Percentiles rank a stretch among this genome's conserved stretches.
These are phyloP conservation scores for Aspergillus fructus DNA, from an alignment of 2,329 filamentous ascomycete genomes.

Conservation along the genomic window DNA sequence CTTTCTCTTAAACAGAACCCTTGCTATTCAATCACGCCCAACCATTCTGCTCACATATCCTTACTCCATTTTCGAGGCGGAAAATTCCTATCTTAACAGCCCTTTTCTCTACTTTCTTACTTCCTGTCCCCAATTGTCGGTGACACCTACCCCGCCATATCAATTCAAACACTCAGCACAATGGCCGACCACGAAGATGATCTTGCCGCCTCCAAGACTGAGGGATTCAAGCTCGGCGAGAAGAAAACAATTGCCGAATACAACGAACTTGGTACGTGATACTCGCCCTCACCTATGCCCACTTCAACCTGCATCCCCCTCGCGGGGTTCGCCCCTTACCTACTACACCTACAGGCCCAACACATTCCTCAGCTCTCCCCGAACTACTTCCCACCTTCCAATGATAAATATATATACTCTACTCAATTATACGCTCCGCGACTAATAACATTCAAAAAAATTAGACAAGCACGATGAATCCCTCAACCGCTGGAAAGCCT, in stretches of 20 bases:
- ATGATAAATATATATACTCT: not conserved
- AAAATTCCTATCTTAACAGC: not conserved
- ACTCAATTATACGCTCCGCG: not conserved
- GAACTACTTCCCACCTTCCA: not conserved
- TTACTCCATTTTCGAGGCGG: not conserved
- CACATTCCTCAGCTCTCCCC: not conserved
- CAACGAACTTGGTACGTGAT: conserved; percentile 77
- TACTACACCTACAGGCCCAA: not conserved
- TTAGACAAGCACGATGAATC: conserved; percentile 79
- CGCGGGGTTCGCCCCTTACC: conserved; percentile 11
- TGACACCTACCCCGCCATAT: conserved; percentile 19
- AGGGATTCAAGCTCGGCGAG: conserved; percentile 97
- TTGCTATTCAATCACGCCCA: not conserved
- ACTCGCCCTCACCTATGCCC: not conserved
- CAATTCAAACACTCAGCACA: conserved; percentile 29
- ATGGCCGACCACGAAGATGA: conserved; percentile 79
- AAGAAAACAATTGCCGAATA: conserved; percentile 98
- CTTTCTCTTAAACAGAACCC: not conserved
- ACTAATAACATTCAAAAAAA: conserved; percentile 21
- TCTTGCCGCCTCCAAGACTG: conserved; percentile 79
- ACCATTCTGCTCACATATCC: not conserved
- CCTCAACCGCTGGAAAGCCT: conserved; percentile 95
- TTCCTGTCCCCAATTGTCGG: conserved; percentile 8
- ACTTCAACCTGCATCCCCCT: conserved; percentile 4
- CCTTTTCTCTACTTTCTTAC: not conserved